Base-by-base conservation (phyloP, 2,329 filamentous ascomycete species). In the Epichloe sp. region DNA sequence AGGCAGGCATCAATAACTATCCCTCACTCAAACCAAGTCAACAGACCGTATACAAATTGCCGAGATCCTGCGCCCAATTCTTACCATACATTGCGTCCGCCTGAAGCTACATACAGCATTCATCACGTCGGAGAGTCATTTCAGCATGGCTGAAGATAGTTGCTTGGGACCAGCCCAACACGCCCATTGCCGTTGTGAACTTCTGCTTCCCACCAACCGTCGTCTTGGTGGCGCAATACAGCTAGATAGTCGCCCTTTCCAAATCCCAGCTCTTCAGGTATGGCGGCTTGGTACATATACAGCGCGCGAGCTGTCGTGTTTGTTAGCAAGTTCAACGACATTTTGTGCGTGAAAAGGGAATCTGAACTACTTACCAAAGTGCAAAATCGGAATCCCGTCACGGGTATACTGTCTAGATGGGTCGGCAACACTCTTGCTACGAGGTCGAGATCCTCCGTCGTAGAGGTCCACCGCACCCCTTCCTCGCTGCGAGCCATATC, bases 121-220 rank as follows among this genome's bases (percentile, higher is more conserved):
- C 48, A 47, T 54, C 49, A 46, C 19, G 48, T 26, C 3, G 5
- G 2, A 5, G 6, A 15, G n/a, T 10, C 21, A 26, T 11, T 47
- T 44, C 44, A 77, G 54, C 72, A 74, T 44, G 74, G 68, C 65
- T 81, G 76, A 53, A 85, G 71, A 59, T 85, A 85, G 63, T 85
- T 85, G 66, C 81, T 84, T 56, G 81, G 81, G 57, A 85, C 80
- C 62, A 85, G 71, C 54, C 81, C 81, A 52, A 75, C 64, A 47
- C 69, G 74, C 47, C 76, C 80, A 55, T 75, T 78, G 56, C 77
- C 75, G 23, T 83, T 83, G 44, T 90, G 86, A 41, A 96, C 80
- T 67, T 96, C 91, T 12, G 94, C 94, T 71, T 98, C 93, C 93
- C 94, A 98, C 93, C 93, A 98, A 19, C 93, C 93, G 63, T 98